Evolutionary conservation across 352 stramenopile species (phyloP).

Genomic region (Phytophthora uliginosa): DNA sequence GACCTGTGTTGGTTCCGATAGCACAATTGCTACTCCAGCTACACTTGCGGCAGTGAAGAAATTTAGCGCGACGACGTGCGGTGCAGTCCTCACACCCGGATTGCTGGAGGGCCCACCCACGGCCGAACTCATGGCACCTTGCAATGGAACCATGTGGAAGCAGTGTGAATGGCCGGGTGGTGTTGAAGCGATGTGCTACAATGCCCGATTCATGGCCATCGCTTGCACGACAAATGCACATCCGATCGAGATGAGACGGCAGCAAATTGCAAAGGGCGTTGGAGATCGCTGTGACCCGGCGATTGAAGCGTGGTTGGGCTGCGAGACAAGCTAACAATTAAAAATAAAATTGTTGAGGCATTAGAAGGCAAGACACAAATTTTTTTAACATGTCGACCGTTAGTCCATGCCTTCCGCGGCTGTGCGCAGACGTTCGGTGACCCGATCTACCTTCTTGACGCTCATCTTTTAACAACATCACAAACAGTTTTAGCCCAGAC

Average conservation of each 20-base stretch:
- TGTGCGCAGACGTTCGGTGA: too few species aligned
- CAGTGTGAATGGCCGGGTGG: neutral
- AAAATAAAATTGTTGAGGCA: too few species aligned
- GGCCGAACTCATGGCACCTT: slow-evolving; percentile 5
- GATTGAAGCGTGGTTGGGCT: slow-evolving; percentile 50
- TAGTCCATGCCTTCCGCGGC: too few species aligned
- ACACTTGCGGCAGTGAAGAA: neutral
- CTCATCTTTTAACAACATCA: too few species aligned
- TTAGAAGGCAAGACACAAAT: too few species aligned
- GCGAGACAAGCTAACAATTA: slow-evolving; percentile 1
- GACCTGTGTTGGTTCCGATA: slow-evolving; percentile 8
- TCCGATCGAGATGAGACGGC: slow-evolving; percentile 27
- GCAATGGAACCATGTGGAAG: slow-evolving; percentile 23
- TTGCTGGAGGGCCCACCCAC: neutral
- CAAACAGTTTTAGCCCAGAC: too few species aligned
- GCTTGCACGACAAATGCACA: slow-evolving; percentile 10
- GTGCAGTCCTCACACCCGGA: neutral
- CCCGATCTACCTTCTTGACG: too few species aligned
- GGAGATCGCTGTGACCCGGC: slow-evolving; percentile 33
- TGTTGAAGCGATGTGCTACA: slow-evolving; percentile 23
- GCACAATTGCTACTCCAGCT: neutral
- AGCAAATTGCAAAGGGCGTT: slow-evolving; percentile 40
- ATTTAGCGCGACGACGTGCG: slow-evolving; percentile 1
- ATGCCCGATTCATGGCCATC: slow-evolving; percentile 25
- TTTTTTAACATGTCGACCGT: too few species aligned